Conservation (phyloP, 306 rosid species). For the Medicago arabica region DNA sequence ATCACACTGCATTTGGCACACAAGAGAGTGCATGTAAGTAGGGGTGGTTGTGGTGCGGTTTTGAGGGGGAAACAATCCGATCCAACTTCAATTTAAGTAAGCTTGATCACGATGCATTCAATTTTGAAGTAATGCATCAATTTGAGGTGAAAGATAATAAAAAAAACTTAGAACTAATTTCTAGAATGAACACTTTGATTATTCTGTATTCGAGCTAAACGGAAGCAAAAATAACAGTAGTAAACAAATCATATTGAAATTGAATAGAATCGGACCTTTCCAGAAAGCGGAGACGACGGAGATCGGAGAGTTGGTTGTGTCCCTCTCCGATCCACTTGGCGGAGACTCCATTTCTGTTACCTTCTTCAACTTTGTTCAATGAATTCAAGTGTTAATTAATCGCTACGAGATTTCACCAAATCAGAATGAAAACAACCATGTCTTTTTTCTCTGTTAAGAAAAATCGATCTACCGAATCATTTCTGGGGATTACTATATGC, state of each 20-base stretch:
- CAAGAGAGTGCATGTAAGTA: not conserved
- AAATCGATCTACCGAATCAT: not conserved
- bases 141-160: not conserved
- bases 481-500: not conserved
- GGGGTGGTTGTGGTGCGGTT: no score
- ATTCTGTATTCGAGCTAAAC: not conserved
- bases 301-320: conserved; percentile 71
- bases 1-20: not conserved
- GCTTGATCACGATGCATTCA: not conserved
- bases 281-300: conserved; percentile 80
- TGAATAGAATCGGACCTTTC: conserved; percentile 63
- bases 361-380: not conserved
- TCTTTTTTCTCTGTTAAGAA: not conserved
- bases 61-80: no score
- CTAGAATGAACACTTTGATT: not conserved
- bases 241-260: not conserved
- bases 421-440: not conserved
- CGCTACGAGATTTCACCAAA: not conserved
- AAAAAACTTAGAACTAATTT: not conserved
- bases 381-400: not conserved
- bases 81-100: not conserved
- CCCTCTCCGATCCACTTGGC: conserved; percentile 68
- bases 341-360: conserved; percentile 64
- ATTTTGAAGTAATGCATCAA: not conserved
- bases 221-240: conserved; percentile 2